Conservation (phyloP, 2,329 filamentous ascomycete genomes). For the Lojkania enalia region DNA sequence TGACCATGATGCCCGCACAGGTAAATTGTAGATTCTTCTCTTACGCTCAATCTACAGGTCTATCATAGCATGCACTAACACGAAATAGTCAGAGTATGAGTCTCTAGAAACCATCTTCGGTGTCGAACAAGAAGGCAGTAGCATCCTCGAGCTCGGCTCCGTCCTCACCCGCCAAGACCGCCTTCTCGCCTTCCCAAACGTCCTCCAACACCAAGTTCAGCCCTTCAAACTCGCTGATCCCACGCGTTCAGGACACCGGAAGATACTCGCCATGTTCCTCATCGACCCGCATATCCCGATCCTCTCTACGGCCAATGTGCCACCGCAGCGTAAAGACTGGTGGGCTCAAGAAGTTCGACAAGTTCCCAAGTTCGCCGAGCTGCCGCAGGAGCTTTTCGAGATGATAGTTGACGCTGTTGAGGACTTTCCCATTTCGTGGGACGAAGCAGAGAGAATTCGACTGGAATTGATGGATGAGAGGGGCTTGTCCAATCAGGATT, state of each 20-base stretch:
- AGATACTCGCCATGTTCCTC: conserved; percentile 60
- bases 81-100: neutral
- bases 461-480: conserved; percentile 16
- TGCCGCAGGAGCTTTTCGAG: conserved; percentile 17
- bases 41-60: too few species aligned
- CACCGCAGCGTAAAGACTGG: conserved; percentile 54
- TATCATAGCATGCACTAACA: neutral
- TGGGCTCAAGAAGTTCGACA: conserved; percentile 27
- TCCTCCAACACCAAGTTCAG: conserved; percentile 56
- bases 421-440: conserved; percentile 16
- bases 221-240: conserved; percentile 54
- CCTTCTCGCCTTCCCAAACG: conserved; percentile 58
- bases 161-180: conserved; percentile 52
- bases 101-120: conserved; percentile 1
- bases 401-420: conserved; percentile 13
- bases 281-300: conserved; percentile 55
- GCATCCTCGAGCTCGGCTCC: conserved; percentile 48
- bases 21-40: too few species aligned
- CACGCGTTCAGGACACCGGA: conserved; percentile 56
- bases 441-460: conserved; percentile 16
- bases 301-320: conserved; percentile 44
- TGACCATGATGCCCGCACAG: neutral
- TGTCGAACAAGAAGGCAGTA: conserved; percentile 46
- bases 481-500: neutral
- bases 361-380: neutral